A percentile compares a stretch with the other conserved stretches of the same genome.
Conservation (phyloP, 2,329 filamentous ascomycete species). For the Bipolaris bicolor region DNA sequence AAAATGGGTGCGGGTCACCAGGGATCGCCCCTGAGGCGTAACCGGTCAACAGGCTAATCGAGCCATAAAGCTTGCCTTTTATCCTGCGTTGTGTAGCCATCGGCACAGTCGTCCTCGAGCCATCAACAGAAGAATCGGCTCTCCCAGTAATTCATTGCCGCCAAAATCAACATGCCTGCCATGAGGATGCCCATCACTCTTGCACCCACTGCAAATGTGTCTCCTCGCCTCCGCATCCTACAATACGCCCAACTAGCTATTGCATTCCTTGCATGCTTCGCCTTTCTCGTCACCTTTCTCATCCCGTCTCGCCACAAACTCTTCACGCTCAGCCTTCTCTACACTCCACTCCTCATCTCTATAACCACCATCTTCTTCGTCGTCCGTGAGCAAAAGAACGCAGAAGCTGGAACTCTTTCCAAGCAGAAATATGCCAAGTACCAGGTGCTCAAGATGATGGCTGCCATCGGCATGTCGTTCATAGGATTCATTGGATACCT, state of each 20-base stretch:
- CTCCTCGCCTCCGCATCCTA: conserved; percentile 28
- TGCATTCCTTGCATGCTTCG: conserved; percentile 19
- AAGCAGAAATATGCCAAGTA: conserved; percentile 34
- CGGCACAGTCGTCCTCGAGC: background rate
- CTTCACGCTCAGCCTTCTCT: conserved; percentile 35
- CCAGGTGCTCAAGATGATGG: conserved; percentile 30
- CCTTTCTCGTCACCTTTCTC: conserved; percentile 25
- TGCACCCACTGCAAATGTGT: conserved; percentile 12
- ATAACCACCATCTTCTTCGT: conserved; percentile 28
- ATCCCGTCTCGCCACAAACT: conserved; percentile 26
- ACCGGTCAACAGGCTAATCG: conserved; percentile 29
- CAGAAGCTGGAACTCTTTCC: conserved; percentile 20
- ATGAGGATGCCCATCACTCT: conserved; percentile 15
- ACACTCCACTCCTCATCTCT: conserved; percentile 28
- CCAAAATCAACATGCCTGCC: conserved; percentile 1
- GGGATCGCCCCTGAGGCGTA: conserved; percentile 14
- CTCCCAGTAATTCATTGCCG: background rate
- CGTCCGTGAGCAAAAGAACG: conserved; percentile 27
- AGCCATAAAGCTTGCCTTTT: conserved; percentile 18
- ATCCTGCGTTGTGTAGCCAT: conserved; percentile 1
- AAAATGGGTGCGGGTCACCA: conserved; percentile 7
- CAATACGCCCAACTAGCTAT: conserved; percentile 28
- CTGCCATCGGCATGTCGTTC: conserved; percentile 26
- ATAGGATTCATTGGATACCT: conserved; percentile 25
- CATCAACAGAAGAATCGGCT: background rate